Evolutionary conservation across 1,139 yeast species (phyloP), one percentile per base, ranked within the genome.

Genomic region (Pichia sp.): DNA sequence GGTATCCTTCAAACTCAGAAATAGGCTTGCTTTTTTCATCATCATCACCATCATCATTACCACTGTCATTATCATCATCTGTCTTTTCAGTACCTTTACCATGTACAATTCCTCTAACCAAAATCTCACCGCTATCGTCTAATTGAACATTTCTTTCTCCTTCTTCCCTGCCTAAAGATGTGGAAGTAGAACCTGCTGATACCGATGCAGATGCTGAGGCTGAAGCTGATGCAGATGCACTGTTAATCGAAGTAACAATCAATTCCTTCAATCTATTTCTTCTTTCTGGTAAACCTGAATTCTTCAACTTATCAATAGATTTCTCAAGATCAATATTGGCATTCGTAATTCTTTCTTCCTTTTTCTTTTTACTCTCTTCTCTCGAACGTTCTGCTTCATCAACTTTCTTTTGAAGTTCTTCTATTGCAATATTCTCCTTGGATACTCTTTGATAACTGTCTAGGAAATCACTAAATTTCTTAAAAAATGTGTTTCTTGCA

Each of bases 361-460:
- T 52, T 14, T 56, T 45, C 60, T 66, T 50, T 59, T 67, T 42
- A 38, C 50, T 55, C 15, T 65, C 65, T 50, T 81, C 87, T 37
- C 80, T 66, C 50, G 79, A 61, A 53, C 72, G 74, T 67, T 81
- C 82, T 46, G 95, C 72, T 63, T 75, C 76, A 58, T 86, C 94
- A 57, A 85, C 84, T 20, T 85, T 68, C 45, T 87, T 71, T 38
- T 80, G 69, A 54, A 87, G 89, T 52, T 83, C 93, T 63, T 91
- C 98, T 24, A 80, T 72, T 46, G 75, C 78, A 38, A 79, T 59
- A 55, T 91, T 91, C 48, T 89, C 96, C 33, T 68, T 68, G 43
- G 83, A 80, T 6, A 86, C 95, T 54, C 78, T 77, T 58, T 80
- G 78, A 64, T 85, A 91, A 53, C 83, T 87, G 30, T 68, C 66